phyloP scores from a whole-genome alignment of 345 rosid species.

The Ceriops zippeliana region DNA sequence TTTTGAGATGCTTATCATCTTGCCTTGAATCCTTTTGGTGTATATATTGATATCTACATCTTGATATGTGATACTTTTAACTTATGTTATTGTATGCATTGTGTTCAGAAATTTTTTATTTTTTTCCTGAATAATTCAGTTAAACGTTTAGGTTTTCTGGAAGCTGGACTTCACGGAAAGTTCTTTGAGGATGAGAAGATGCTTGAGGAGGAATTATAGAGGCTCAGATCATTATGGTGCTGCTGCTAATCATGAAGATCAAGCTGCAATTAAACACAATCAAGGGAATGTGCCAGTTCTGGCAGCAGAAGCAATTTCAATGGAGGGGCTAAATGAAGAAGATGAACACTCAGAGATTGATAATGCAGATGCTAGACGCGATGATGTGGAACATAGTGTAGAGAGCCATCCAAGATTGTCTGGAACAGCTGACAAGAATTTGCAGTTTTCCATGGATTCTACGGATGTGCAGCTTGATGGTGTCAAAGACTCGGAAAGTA shows the following conservation, averaged over 20 bases:
- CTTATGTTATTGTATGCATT: conserved; percentile 4
- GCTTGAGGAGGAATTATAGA: conserved; percentile 71
- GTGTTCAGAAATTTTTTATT: conserved; percentile 8
- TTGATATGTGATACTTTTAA: background rate
- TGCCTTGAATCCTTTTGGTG: background rate
- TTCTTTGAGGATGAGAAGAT: conserved; percentile 92
- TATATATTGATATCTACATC: conserved; percentile 8
- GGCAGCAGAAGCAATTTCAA: conserved; percentile 79
- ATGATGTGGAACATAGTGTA: conserved; percentile 37
- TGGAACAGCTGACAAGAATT: conserved; percentile 46
- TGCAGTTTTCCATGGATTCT: conserved; percentile 45
- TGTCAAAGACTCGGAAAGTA: conserved; percentile 50
- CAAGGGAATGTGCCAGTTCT: conserved; percentile 62
- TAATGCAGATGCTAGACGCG: conserved; percentile 44
- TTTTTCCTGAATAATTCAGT: conserved; percentile 10
- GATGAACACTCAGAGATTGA: conserved; percentile 72
- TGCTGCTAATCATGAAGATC: conserved; percentile 85
- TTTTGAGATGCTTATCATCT: conserved; percentile 16
- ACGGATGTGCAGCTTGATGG: conserved; percentile 44
- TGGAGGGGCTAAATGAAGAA: conserved; percentile 68
- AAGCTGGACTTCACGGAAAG: conserved; percentile 94
- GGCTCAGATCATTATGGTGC: conserved; percentile 91
- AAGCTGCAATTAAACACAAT: conserved; percentile 38
- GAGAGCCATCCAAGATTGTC: conserved; percentile 44
- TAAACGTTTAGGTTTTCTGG: conserved; percentile 72